A percentile compares a stretch with the other conserved stretches of the same genome.
Evolutionary conservation across 768 basidiomycete species (phyloP).

Genomic region (Boletus vermiculosoides): DNA sequence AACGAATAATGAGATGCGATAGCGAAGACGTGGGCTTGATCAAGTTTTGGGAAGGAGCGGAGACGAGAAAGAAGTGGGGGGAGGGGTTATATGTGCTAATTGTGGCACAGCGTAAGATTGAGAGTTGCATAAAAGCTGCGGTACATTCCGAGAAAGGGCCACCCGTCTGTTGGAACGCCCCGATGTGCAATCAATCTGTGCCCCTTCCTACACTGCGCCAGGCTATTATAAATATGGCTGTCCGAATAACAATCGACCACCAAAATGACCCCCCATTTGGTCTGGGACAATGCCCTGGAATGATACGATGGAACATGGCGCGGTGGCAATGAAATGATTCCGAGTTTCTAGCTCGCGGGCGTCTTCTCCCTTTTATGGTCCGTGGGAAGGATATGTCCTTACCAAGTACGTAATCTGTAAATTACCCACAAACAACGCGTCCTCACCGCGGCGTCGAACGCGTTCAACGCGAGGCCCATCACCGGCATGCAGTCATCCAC

Average conservation of each 20-base stretch:
- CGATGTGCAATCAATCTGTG: constrained; percentile 15
- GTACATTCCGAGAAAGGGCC: constrained; percentile 33
- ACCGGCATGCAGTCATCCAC: constrained; percentile 55
- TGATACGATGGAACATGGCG: constrained; percentile 5
- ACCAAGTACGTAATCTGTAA: constrained; percentile 19
- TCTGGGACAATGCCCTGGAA: constrained; percentile 7
- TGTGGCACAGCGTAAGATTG: constrained; percentile 28
- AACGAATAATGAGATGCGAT: constrained; percentile 14
- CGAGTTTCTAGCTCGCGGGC: not conserved
- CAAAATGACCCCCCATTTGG: constrained; percentile 1
- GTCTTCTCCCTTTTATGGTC: not conserved
- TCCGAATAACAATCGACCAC: constrained; percentile 1
- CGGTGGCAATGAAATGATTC: constrained; percentile 12
- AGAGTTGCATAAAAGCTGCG: constrained; percentile 27
- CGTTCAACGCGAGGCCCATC: constrained; percentile 12
- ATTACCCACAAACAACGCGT: constrained; percentile 25
- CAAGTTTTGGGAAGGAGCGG: constrained; percentile 8
- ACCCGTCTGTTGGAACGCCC: constrained; percentile 11
- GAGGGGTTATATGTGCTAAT: constrained; percentile 26
- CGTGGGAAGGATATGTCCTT: constrained; percentile 14
- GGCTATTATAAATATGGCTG: constrained; percentile 9
- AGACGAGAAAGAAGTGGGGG: constrained; percentile 9
- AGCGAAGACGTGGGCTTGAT: not conserved
- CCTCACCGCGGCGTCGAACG: constrained; percentile 17
- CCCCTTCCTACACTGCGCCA: constrained; percentile 1